Base-by-base conservation (phyloP, 257 asterid species). In the Penstemon barbatus region DNA sequence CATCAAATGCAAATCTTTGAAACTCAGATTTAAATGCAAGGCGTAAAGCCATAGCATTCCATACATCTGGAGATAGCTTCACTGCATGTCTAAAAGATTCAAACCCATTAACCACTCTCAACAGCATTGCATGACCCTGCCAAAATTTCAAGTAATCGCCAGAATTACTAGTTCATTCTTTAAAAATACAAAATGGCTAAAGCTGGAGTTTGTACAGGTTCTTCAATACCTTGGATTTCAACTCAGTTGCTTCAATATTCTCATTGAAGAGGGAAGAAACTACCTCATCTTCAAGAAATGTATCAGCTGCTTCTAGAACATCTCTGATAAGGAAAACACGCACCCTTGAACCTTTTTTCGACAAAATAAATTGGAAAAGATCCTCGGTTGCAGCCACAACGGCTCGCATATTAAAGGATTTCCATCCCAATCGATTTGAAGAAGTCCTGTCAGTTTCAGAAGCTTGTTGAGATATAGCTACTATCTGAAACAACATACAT, bases 341-440 rank as follows among this genome's bases (percentile, higher is more conserved):
- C 25, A 93, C 90, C 76, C 91, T 81, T 11, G 86, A 82, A 58
- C 98, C 98, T 68, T 86, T 90, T 49, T 80, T 85, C 25, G 98
- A 93, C 75, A 93, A 73, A 66, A 93, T 85, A 72, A 93, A 93
- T 41, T 79, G 80, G 74, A 93, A 82, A 55, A 93, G 94, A 78
- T 93, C 97, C 82, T 93, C 98, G 0, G 96, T 83, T 52, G 98
- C 97, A 69, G 97, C 71, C 50, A 87, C 98, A 56, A 93, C 98
- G 11, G 95, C 88, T 8, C 74, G 86, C 82, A 93, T 93, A 37
- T 90, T 51, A 75, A 90, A 90, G 38, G 96, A 81, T 72, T 84
- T 90, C 95, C 95, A 85, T 70, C 82, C 94, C 57, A 82, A 61
- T 73, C 82, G 78, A 70, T 71, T 70, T 59, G 89, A 68, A 51